phyloP scores from a whole-genome alignment of 2,329 filamentous ascomycete species.

The Trichoderma koningiopsis region DNA sequence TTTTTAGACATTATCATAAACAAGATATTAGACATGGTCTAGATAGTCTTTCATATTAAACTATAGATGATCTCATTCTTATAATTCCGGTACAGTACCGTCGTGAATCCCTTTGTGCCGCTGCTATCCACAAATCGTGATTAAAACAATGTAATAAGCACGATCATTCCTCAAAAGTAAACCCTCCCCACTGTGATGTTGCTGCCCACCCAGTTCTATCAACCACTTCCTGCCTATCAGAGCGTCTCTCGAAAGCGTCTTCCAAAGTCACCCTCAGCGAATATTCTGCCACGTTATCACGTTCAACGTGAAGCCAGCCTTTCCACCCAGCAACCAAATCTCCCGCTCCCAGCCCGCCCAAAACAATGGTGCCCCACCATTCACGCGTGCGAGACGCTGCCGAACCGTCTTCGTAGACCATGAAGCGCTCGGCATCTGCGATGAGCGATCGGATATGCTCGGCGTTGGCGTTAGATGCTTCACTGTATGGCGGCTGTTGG shows the following conservation, averaged over 20 bases:
- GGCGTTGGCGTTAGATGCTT: conserved; percentile 25
- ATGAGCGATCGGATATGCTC: conserved; percentile 42
- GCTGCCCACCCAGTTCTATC: conserved; percentile 51
- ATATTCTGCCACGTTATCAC: conserved; percentile 46
- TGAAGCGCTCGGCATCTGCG: conserved; percentile 47
- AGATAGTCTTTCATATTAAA: neutral
- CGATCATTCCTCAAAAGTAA: conserved; percentile 41
- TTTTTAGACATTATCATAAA: neutral
- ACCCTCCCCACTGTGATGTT: conserved; percentile 53
- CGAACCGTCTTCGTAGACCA: conserved; percentile 50
- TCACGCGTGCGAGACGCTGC: conserved; percentile 49
- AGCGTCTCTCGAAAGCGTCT: conserved; percentile 49
- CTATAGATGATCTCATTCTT: neutral
- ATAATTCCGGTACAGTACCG: neutral
- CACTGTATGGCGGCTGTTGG: conserved; percentile 43
- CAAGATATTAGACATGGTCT: conserved; percentile 4
- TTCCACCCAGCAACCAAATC: conserved; percentile 41
- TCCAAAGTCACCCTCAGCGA: conserved; percentile 43
- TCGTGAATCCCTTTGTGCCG: neutral
- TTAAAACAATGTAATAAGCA: neutral
- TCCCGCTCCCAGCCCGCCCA: conserved; percentile 46
- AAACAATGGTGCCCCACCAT: conserved; percentile 62
- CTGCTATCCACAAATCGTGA: neutral
- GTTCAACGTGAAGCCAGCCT: conserved; percentile 57
- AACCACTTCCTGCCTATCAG: conserved; percentile 44